Evolutionary conservation across 78 protist species (phyloP).

Genomic region (Dictyostelium firmibasis): DNA sequence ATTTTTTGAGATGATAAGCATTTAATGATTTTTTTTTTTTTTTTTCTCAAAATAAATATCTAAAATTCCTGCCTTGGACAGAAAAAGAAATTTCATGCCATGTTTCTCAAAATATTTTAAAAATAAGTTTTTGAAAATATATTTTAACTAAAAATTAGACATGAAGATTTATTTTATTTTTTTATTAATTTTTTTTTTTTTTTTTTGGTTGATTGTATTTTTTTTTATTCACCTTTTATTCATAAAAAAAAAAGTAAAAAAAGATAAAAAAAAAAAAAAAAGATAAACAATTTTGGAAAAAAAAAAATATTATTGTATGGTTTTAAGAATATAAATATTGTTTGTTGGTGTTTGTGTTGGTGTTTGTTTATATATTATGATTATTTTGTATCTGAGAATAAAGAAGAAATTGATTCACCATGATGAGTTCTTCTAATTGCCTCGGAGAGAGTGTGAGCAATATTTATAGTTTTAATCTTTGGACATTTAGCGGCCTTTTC

Average conservation of each 20-base stretch:
- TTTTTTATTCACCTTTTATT: too few species aligned
- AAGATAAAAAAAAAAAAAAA: not conserved
- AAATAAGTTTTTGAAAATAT: too few species aligned
- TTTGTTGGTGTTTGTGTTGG: not conserved
- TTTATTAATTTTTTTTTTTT: too few species aligned
- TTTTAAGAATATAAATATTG: not conserved
- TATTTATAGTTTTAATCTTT: slow-evolving; percentile 83
- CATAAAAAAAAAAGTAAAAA: not conserved
- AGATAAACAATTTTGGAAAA: not conserved
- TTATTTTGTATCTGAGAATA: slow-evolving; percentile 56
- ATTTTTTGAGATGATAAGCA: too few species aligned
- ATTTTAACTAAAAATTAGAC: too few species aligned
- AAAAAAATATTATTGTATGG: not conserved
- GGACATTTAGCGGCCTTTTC: slow-evolving; percentile 82
- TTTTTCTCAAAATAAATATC: too few species aligned
- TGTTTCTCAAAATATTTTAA: too few species aligned
- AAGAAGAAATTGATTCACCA: slow-evolving; percentile 83
- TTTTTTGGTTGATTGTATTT: too few species aligned
- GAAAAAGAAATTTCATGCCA: too few species aligned
- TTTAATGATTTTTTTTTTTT: too few species aligned
- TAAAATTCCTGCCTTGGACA: too few species aligned
- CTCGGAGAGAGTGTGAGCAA: slow-evolving; percentile 89
- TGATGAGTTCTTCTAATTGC: slow-evolving; percentile 93
- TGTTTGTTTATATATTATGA: not conserved
- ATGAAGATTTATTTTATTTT: too few species aligned